Percentiles rank a stretch among this genome's conserved stretches.
Conservation (phyloP, 306 rosid genomes). For the Carpinus fangiana region DNA sequence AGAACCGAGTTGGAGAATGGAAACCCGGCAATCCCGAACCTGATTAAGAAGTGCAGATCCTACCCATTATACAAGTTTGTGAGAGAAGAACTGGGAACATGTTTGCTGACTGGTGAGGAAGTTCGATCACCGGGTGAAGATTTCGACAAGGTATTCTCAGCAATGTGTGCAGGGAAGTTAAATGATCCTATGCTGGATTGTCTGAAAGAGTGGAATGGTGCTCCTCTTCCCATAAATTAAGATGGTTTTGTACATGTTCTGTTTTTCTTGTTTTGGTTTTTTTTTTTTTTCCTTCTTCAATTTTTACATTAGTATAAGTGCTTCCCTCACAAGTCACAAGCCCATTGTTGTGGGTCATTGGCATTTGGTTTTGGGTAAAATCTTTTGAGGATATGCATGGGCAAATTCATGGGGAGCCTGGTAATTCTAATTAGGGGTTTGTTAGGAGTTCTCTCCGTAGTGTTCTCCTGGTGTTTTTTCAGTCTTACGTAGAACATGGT, state of each 20-base stretch:
- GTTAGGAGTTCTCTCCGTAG: too few species aligned
- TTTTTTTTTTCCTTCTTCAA: background rate
- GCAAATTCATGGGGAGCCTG: too few species aligned
- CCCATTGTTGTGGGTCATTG: too few species aligned
- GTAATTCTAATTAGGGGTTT: too few species aligned
- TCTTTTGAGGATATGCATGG: too few species aligned
- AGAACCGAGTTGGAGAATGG: constrained; percentile 66
- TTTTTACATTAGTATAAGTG: background rate
- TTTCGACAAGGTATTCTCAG: constrained; percentile 73
- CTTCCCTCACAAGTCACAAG: too few species aligned
- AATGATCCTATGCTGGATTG: constrained; percentile 78
- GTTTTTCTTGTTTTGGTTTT: background rate
- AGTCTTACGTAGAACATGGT: too few species aligned
- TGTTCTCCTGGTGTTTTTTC: too few species aligned
- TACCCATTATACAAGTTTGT: constrained; percentile 77
- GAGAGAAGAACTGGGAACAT: constrained; percentile 65
- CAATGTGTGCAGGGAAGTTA: constrained; percentile 65
- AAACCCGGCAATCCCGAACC: constrained; percentile 48
- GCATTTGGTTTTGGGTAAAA: too few species aligned
- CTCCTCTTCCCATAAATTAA: constrained; percentile 74
- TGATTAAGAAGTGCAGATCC: constrained; percentile 82
- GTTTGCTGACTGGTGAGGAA: constrained; percentile 74
- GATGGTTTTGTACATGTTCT: background rate
- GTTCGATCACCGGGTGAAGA: constrained; percentile 82
- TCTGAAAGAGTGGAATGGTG: constrained; percentile 84